Evolutionary conservation across 495 filamentous ascomycete genomes (phyloP).

Genomic region (Penicillium crystallinum): DNA sequence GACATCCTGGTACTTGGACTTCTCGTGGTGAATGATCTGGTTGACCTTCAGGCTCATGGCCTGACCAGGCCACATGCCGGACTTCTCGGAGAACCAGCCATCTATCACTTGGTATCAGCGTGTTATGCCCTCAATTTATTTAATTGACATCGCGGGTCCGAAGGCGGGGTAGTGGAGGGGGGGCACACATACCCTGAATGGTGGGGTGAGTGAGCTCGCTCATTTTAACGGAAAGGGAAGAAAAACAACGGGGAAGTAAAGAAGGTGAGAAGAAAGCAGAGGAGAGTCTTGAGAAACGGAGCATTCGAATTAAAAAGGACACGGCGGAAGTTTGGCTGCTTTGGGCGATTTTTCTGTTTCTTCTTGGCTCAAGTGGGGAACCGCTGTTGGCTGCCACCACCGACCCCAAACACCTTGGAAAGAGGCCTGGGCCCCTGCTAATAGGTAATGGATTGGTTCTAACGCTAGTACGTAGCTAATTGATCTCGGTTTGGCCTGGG

Average conservation of each 20-base stretch:
- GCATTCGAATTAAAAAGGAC: conserved; percentile 22
- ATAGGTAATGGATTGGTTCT: background rate
- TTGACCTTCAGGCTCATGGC: conserved; percentile 98
- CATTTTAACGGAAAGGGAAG: conserved; percentile 35
- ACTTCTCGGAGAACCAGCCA: conserved; percentile 99
- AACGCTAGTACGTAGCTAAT: background rate
- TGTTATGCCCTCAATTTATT: background rate
- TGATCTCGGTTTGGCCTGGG: background rate
- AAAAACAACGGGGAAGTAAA: conserved; percentile 11
- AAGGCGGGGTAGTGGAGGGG: conserved; percentile 27
- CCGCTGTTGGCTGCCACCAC: conserved; percentile 2
- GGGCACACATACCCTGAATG: conserved; percentile 49
- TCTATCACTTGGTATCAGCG: conserved; percentile 45
- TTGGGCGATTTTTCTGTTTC: conserved; percentile 22
- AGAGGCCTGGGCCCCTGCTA: background rate
- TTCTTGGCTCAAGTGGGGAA: conserved; percentile 17
- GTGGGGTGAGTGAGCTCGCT: conserved; percentile 55
- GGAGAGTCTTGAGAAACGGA: conserved; percentile 20
- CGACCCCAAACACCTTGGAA: background rate
- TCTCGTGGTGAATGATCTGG: conserved; percentile 96
- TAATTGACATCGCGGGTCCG: background rate
- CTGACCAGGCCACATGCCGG: conserved; percentile 97
- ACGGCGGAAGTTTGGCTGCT: conserved; percentile 28
- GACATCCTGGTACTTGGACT: conserved; percentile 97
- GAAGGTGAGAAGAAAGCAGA: conserved; percentile 13